Base-by-base conservation (phyloP, 257 asterid genomes). In the Penstemon davidsonii region DNA sequence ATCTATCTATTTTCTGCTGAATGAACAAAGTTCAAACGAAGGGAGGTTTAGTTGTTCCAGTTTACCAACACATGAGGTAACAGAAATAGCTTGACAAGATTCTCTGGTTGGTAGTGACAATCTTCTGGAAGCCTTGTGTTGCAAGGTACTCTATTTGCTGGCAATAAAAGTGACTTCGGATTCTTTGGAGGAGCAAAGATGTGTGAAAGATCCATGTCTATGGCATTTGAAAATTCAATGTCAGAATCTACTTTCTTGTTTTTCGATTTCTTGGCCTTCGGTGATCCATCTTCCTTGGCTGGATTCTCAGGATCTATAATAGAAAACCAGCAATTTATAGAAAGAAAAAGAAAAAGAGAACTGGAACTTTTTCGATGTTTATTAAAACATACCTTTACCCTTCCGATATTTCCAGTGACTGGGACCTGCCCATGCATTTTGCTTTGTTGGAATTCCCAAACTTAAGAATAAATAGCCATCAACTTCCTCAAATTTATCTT, bases 341-440 rank as follows among this genome's bases (percentile, higher is more conserved):
- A 59, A 10, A 45, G 8, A 38, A 68, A 42, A 57, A n/a, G n/a
- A n/a, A n/a, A n/a, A n/a, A 76, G 49, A 25, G 4, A 42, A 46
- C 41, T 49, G 38, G 55, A 65, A 38, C 44, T 41, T 15, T 25
- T 25, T 25, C 33, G 33, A 68, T 66, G 66, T 39, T 7, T 25
- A 51, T 51, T 9, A 50, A 62, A 65, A 8, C 55, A 47, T 76
- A 87, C 99, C 97, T 86, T 84, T 84, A 40, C 70, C 80, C 81
- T 88, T 94, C 73, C 82, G 85, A 75, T 83, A 91, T 74, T 91
- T 94, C 99, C 99, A 94, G 45, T 94, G 99, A 76, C 82, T 84
- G 64, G 99, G 96, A 71, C 99, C 97, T n/a, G 99, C 99, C 99
- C 99, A 94, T 8, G 96, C 87, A 82, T 94, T 94, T 75, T 84